These are phyloP conservation scores for Cyclospora cayetanensis DNA, from an alignment of 169 alveolate species.

Conservation along the genomic window DNA sequence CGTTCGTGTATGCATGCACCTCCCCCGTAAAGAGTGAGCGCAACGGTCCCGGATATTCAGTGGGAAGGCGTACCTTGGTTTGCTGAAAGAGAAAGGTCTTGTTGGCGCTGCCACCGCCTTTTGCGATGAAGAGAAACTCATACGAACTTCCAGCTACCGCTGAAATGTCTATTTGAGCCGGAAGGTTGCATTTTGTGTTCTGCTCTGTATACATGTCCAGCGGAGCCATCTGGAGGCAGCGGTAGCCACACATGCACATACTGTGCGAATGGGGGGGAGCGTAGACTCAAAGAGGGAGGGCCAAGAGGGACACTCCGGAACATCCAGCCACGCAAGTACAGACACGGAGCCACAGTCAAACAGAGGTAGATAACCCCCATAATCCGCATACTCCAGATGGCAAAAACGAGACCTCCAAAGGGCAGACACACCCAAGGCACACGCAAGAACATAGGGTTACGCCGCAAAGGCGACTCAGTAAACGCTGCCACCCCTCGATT, in stretches of 20 bases:
- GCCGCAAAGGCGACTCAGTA: too few species aligned
- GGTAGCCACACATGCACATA: too few species aligned
- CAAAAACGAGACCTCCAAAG: too few species aligned
- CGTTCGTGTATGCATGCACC: too few species aligned
- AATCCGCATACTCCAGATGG: too few species aligned
- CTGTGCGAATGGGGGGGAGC: too few species aligned
- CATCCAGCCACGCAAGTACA: not conserved
- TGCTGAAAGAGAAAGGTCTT: constrained; percentile 88
- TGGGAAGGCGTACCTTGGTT: constrained; percentile 71
- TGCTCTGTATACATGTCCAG: constrained; percentile 87
- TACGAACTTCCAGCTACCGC: constrained; percentile 77
- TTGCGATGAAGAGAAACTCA: constrained; percentile 86
- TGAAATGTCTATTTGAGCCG: constrained; percentile 87
- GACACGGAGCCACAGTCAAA: not conserved
- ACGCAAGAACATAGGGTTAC: too few species aligned
- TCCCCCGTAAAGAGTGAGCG: not conserved
- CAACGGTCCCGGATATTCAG: not conserved
- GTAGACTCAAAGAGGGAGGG: too few species aligned
- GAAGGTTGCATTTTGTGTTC: constrained; percentile 89
- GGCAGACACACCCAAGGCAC: too few species aligned
- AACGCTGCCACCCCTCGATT: too few species aligned
- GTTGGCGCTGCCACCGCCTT: constrained; percentile 93
- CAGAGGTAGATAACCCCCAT: not conserved
- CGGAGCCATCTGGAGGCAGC: constrained; percentile 90
- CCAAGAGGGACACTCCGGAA: not conserved